Evolutionary conservation across 306 rosid genomes (phyloP).

Genomic region (Mimosa pudica): DNA sequence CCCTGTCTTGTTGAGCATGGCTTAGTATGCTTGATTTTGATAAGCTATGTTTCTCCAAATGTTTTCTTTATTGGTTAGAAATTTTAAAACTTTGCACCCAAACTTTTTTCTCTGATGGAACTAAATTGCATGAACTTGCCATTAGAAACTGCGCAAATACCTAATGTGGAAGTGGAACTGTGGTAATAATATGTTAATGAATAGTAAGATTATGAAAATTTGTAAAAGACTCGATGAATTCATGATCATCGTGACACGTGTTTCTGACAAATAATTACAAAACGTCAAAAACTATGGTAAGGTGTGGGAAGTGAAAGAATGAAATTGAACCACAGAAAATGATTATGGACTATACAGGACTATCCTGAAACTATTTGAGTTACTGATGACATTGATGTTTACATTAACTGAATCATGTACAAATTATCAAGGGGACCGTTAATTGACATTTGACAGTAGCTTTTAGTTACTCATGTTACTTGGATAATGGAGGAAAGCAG

Average conservation of each 20-base stretch:
- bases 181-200: no score
- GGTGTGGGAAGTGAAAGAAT: neutral
- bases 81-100: neutral
- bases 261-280: neutral
- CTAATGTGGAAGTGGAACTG: no score
- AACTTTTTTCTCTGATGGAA: neutral
- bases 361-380: neutral
- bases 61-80: neutral
- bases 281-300: no score
- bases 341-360: neutral
- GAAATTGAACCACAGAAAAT: neutral
- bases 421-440: neutral
- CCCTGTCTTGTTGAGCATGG: neutral
- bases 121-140: neutral
- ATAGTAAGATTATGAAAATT: no score
- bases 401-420: no score
- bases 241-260: neutral
- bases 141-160: no score
- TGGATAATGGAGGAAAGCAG: no score
- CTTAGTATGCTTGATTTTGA: neutral
- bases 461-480: no score
- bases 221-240: no score
- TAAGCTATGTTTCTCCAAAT: neutral
- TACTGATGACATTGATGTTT: neutral
- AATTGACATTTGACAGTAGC: neutral